Evolutionary conservation across 2,329 filamentous ascomycete species (phyloP).

Genomic region (Pseudogymnoascus pannorum): DNA sequence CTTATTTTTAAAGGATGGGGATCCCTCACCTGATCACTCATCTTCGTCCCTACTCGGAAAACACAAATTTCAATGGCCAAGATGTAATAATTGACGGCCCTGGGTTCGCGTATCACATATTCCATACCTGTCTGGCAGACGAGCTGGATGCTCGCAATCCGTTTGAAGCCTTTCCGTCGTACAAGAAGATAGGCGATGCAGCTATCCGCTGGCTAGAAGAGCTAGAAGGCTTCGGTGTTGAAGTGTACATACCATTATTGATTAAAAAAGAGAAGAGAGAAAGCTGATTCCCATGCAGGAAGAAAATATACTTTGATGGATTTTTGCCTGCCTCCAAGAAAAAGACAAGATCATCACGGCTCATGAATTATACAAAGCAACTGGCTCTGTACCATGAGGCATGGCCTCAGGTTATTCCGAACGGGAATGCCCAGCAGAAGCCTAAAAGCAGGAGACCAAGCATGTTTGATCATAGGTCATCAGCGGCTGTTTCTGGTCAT

Average conservation of each 20-base stretch:
- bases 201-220: constrained; percentile 56
- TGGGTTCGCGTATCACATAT: constrained; percentile 66
- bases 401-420: constrained; percentile 14
- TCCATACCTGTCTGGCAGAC: constrained; percentile 45
- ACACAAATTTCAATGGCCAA: constrained; percentile 35
- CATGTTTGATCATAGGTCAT: constrained; percentile 20
- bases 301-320: constrained; percentile 79
- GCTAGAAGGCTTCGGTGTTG: constrained; percentile 47
- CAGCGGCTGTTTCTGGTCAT: constrained; percentile 22
- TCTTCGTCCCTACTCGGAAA: constrained; percentile 45
- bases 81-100: constrained; percentile 66
- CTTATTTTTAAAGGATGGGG: constrained; percentile 42
- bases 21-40: constrained; percentile 49
- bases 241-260: constrained; percentile 45
- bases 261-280: constrained; percentile 14
- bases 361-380: constrained; percentile 20
- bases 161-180: constrained; percentile 50
- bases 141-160: constrained; percentile 35
- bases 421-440: constrained; percentile 12
- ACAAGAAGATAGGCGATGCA: constrained; percentile 52
- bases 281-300: constrained; percentile 34
- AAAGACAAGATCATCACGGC: constrained; percentile 21
- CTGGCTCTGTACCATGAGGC: constrained; percentile 21
- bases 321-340: constrained; percentile 52
- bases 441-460: constrained; percentile 11